These are phyloP conservation scores for Starmerella apicola DNA, from an alignment of 805 yeast genomes.

Conservation along the genomic window DNA sequence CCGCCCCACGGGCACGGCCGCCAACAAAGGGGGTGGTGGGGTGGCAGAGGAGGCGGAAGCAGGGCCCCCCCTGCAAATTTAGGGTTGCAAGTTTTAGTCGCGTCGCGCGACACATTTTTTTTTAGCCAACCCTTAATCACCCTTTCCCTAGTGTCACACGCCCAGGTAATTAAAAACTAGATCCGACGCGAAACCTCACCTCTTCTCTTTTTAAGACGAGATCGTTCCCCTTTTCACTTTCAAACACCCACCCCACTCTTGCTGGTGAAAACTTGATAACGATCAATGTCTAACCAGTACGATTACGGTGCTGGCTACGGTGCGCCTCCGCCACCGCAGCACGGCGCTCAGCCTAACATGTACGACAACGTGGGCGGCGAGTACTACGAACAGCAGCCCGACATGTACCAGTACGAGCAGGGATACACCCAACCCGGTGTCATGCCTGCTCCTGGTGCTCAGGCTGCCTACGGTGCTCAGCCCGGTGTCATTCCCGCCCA, in stretches of 20 bases:
- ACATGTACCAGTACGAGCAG: slow-evolving; percentile 32
- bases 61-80: neutral
- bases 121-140: neutral
- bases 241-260: neutral
- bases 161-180: neutral
- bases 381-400: slow-evolving; percentile 24
- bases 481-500: neutral
- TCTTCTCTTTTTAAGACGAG: neutral
- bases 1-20: too few species aligned
- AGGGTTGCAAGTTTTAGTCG: neutral
- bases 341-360: slow-evolving; percentile 7
- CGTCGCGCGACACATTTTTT: neutral
- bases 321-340: slow-evolving; percentile 8
- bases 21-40: too few species aligned
- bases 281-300: slow-evolving; percentile 16
- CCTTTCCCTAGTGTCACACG: neutral
- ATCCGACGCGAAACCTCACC: neutral
- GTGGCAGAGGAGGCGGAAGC: too few species aligned
- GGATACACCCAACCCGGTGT: slow-evolving; percentile 4
- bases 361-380: slow-evolving; percentile 21
- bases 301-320: slow-evolving; percentile 15
- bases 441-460: slow-evolving; percentile 12
- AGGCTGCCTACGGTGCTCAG: slow-evolving; percentile 2
- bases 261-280: too few species aligned
- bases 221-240: neutral